These are phyloP conservation scores for Garcia nutans DNA, from an alignment of 345 rosid genomes.

Conservation along the genomic window DNA sequence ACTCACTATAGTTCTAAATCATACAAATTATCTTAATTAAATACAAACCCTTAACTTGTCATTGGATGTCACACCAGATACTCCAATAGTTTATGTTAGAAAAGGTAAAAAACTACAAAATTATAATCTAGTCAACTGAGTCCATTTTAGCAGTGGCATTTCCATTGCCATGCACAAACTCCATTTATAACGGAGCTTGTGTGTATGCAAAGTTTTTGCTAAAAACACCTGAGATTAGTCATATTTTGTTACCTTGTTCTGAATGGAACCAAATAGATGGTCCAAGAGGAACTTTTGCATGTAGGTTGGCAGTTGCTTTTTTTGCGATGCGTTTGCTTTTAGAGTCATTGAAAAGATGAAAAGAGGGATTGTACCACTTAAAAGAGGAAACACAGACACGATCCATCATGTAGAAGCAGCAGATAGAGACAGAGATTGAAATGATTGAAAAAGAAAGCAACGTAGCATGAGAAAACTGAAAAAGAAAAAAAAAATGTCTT, in stretches of 20 bases:
- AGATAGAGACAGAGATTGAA: slow-evolving; percentile 7
- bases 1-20: no score
- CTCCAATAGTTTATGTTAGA: no score
- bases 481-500: background rate
- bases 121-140: no score
- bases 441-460: slow-evolving; percentile 32
- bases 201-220: no score
- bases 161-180: no score
- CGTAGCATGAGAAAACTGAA: slow-evolving; percentile 9
- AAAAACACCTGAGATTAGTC: no score
- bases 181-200: no score
- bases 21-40: no score
- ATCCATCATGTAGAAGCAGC: slow-evolving; percentile 1
- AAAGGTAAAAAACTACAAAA: no score
- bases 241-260: background rate
- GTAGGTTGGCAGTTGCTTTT: background rate
- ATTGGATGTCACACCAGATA: no score
- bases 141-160: no score
- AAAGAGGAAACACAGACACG: slow-evolving; percentile 4
- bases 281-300: background rate
- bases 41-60: no score
- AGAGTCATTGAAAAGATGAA: slow-evolving; percentile 13
- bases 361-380: slow-evolving; percentile 11
- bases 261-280: background rate
- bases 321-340: background rate